A percentile compares a stretch with the other conserved stretches of the same genome.
Conservation (phyloP, 2,329 filamentous ascomycete species). For the Ascochyta viciae-villosae region DNA sequence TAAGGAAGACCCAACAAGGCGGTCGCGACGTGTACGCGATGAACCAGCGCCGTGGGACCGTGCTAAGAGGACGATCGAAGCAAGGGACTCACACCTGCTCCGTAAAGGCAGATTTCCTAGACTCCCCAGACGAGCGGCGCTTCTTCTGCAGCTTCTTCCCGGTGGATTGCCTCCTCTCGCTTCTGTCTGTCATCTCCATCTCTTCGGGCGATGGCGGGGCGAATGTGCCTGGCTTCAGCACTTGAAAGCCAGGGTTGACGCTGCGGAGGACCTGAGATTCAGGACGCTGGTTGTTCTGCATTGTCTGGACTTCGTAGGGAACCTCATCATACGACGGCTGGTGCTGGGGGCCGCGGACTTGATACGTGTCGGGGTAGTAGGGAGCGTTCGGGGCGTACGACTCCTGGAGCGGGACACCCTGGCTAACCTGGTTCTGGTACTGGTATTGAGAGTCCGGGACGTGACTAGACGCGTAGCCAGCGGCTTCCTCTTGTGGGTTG, state of each 20-base stretch:
- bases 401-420: constrained; percentile 46
- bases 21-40: constrained; percentile 31
- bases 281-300: constrained; percentile 35
- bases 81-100: constrained; percentile 45
- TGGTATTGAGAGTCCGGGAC: constrained; percentile 17
- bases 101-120: constrained; percentile 45
- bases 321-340: constrained; percentile 46
- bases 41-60: constrained; percentile 22
- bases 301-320: constrained; percentile 36
- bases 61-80: constrained; percentile 22
- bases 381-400: constrained; percentile 46
- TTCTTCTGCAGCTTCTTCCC: constrained; percentile 54
- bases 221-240: constrained; percentile 50
- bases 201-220: constrained; percentile 41
- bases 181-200: constrained; percentile 27
- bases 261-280: constrained; percentile 49
- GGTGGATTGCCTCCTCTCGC: constrained; percentile 44
- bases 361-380: constrained; percentile 45
- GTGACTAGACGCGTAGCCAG: constrained; percentile 14
- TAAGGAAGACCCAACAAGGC: constrained; percentile 26
- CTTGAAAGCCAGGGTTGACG: constrained; percentile 53
- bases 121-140: constrained; percentile 41
- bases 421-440: constrained; percentile 34
- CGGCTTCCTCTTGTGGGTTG: constrained; percentile 23
- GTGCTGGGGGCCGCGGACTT: constrained; percentile 47